Percentiles rank a stretch among this genome's conserved stretches.
Conservation (phyloP, 108 stramenopile genomes). For the Stephanodiscus minutulus region DNA sequence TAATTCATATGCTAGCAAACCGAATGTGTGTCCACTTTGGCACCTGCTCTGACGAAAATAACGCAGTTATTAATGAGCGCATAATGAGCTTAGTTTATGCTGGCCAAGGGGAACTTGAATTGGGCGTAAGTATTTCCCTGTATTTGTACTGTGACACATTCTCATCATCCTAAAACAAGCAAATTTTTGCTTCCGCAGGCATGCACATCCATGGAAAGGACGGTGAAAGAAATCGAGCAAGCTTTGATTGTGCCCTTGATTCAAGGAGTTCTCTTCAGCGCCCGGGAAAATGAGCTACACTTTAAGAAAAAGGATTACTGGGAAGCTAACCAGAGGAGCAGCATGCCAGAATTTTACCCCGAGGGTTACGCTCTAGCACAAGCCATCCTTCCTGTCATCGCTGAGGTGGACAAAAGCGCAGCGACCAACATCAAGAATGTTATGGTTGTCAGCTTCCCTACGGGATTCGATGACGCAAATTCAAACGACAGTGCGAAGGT, state of each 20-base stretch:
- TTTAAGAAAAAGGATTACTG: neutral
- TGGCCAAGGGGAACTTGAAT: constrained; percentile 62
- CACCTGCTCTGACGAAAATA: constrained; percentile 56
- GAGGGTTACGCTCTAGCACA: constrained; percentile 63
- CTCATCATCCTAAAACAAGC: neutral
- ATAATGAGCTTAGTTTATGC: constrained; percentile 64
- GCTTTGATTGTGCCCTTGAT: constrained; percentile 67
- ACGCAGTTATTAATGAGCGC: constrained; percentile 56
- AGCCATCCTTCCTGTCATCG: constrained; percentile 66
- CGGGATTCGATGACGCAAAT: neutral
- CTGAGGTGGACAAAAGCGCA: constrained; percentile 48
- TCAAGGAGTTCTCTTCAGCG: constrained; percentile 62
- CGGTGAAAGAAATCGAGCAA: constrained; percentile 54
- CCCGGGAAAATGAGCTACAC: constrained; percentile 40
- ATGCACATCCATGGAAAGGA: constrained; percentile 61
- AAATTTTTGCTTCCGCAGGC: constrained; percentile 12
- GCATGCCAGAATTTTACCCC: constrained; percentile 35
- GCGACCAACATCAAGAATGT: constrained; percentile 44
- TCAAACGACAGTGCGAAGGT: constrained; percentile 23
- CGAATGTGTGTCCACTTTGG: constrained; percentile 68
- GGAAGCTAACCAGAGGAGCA: neutral
- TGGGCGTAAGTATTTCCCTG: constrained; percentile 20
- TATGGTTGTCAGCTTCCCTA: constrained; percentile 44
- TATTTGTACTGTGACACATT: neutral
- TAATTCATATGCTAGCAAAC: constrained; percentile 66